Base-by-base conservation (phyloP, 1,284 basidiomycete genomes). In the Austroboletus niveus region DNA sequence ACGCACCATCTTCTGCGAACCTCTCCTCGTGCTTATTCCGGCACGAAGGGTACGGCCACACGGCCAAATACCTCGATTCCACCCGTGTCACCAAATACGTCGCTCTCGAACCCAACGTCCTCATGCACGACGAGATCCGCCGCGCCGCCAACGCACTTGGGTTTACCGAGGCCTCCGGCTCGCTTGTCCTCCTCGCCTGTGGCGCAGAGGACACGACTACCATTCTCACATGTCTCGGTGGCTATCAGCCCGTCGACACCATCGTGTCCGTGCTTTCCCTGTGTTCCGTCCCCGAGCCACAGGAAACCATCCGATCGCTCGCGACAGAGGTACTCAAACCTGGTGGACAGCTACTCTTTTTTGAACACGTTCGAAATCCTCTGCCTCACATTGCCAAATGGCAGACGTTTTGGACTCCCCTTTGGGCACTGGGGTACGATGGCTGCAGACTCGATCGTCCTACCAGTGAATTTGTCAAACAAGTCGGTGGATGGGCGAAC, bases 351-450 rank as follows among this genome's bases (percentile, higher is more conserved):
- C 55, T 89, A 1, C 68, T 87, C 17, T 81, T 80, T 59, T 81
- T 81, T 54, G 86, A 89, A 64, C 85, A 89, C 58, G 82, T 87
- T 9, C 66, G 73, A 42, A 84, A 75, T 56, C 74, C 72, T 1
- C 60, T 65, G 0, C 51, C 60, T n/a, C 77, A 80, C 48, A 75
- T 85, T 4, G 76, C 76, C 9, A 78, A 80, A 77, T 88, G 84
- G 83, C 87, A 89, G 66, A 58, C 71, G 1, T 75, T 85, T 47
- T 87, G 85, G 84, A 75, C 82, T 4, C 86, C 85, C 1, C 11
- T 88, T 3, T 89, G 87, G 87, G 60, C 60, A 6, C 29, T 71
- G 0, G 64, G 69, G 1, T 81, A 83, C 53, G 84, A 80, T 57
- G 84, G 85, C 9, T 89, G 86, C 59, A 70, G 69, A 52, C 55